Evolutionary conservation across 495 filamentous ascomycete genomes (phyloP).

Genomic region (Lichenothelia convexa): DNA sequence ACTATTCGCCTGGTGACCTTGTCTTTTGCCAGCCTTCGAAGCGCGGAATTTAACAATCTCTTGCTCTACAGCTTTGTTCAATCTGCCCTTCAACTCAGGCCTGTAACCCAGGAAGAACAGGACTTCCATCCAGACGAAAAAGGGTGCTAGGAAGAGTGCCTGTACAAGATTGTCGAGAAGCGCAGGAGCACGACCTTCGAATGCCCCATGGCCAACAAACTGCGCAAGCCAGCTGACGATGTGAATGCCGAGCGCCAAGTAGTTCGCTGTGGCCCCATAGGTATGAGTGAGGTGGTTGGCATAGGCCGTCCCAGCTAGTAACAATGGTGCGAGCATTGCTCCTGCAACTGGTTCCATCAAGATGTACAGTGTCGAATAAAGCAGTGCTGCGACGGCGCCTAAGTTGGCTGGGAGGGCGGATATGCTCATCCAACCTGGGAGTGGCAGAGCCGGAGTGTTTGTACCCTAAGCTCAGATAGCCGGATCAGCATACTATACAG

Average conservation of each 20-base stretch:
- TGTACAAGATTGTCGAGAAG: conserved; percentile 80
- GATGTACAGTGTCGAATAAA: conserved; percentile 67
- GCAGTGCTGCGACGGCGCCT: conserved; percentile 52
- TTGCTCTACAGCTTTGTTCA: conserved; percentile 53
- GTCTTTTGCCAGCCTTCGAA: conserved; percentile 19
- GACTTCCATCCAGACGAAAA: conserved; percentile 95
- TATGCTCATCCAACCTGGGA: conserved; percentile 50
- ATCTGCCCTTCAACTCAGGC: conserved; percentile 60
- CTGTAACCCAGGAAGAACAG: conserved; percentile 84
- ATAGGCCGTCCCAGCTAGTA: conserved; percentile 52
- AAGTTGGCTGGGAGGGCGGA: conserved; percentile 65
- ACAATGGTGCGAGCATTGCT: conserved; percentile 46
- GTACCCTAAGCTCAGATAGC: conserved; percentile 30
- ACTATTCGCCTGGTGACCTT: background rate
- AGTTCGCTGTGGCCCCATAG: conserved; percentile 54
- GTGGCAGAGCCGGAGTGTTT: conserved; percentile 52
- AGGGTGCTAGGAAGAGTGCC: conserved; percentile 83
- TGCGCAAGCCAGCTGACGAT: conserved; percentile 68
- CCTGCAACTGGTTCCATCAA: conserved; percentile 90
- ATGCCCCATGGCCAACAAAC: conserved; percentile 81
- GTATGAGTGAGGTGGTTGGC: conserved; percentile 54
- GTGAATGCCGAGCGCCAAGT: conserved; percentile 48
- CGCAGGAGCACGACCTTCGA: conserved; percentile 75
- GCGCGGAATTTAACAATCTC: conserved; percentile 42
- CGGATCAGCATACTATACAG: conserved; percentile 7